These are phyloP conservation scores for Pichia heedii DNA, from an alignment of 805 yeast species.

Conservation along the genomic window DNA sequence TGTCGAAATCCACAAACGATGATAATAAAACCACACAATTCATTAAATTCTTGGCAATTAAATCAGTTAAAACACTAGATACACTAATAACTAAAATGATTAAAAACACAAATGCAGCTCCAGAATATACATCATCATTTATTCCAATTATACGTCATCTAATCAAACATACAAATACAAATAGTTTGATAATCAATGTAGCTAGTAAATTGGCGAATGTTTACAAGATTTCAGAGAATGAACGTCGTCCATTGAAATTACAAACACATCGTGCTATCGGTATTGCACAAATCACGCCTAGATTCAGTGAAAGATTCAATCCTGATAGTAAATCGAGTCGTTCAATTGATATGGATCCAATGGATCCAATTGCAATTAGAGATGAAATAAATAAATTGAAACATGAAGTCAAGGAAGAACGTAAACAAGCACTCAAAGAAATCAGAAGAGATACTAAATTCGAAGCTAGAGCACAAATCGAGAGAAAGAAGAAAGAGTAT, in stretches of 20 bases:
- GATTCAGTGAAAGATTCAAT: conserved; percentile 91
- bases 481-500: conserved; percentile 65
- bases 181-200: conserved; percentile 27
- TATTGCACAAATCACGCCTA: conserved; percentile 78
- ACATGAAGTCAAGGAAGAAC: conserved; percentile 83
- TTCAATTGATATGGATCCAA: conserved; percentile 21
- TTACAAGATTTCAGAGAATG: conserved; percentile 36
- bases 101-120: conserved; percentile 53
- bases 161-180: conserved; percentile 23
- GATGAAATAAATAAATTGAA: conserved; percentile 77
- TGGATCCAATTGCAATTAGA: conserved; percentile 73
- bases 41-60: conserved; percentile 26
- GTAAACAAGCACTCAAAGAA: conserved; percentile 80
- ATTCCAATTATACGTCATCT: conserved; percentile 33
- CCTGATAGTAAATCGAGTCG: conserved; percentile 74
- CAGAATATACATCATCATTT: conserved; percentile 49
- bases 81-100: conserved; percentile 32
- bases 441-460: conserved; percentile 83
- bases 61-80: conserved; percentile 28
- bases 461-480: conserved; percentile 76
- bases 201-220: conserved; percentile 41
- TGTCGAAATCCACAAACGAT: conserved; percentile 5
- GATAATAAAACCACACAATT: conserved; percentile 10
- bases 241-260: conserved; percentile 61
- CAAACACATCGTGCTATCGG: conserved; percentile 82